Evolutionary conservation across 2,329 filamentous ascomycete genomes (phyloP).

Genomic region (Pseudogymnoascus sp.): DNA sequence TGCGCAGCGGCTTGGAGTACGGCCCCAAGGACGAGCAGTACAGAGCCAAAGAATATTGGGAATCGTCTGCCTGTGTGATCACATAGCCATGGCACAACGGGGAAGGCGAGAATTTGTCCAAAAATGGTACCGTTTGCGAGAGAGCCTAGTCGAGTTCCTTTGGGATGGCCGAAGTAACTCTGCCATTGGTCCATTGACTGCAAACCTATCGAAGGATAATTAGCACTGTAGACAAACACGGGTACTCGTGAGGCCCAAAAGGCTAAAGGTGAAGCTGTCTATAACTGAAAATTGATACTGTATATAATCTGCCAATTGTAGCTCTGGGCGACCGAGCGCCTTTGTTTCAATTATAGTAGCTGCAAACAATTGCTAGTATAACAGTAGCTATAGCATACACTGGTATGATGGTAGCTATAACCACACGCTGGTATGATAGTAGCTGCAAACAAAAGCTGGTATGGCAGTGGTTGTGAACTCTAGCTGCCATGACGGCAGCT

Average conservation of each 20-base stretch:
- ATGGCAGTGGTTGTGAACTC: not conserved
- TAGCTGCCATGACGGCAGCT: not conserved
- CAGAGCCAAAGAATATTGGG: conserved; percentile 7
- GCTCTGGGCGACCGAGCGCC: not conserved
- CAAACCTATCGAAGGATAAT: not conserved
- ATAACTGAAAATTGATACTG: not conserved
- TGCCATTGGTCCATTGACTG: conserved; percentile 6
- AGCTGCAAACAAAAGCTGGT: not conserved
- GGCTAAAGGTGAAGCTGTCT: not conserved
- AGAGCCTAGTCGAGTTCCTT: not conserved
- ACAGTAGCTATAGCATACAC: not conserved
- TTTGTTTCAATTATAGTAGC: not conserved
- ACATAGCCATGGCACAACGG: conserved; percentile 1
- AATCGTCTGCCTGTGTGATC: conserved; percentile 10
- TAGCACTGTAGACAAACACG: not conserved
- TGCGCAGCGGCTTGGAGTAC: conserved; percentile 6
- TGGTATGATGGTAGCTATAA: not conserved
- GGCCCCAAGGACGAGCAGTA: conserved; percentile 8
- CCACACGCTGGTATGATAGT: not conserved
- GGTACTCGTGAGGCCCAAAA: not conserved
- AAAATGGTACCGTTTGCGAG: conserved; percentile 4
- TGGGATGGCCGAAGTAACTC: not conserved
- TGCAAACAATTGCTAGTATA: not conserved
- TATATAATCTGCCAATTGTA: not conserved
- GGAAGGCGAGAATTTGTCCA: conserved; percentile 8